Base-by-base conservation (phyloP, 257 asterid species). In the Primulina huaijiensis region DNA sequence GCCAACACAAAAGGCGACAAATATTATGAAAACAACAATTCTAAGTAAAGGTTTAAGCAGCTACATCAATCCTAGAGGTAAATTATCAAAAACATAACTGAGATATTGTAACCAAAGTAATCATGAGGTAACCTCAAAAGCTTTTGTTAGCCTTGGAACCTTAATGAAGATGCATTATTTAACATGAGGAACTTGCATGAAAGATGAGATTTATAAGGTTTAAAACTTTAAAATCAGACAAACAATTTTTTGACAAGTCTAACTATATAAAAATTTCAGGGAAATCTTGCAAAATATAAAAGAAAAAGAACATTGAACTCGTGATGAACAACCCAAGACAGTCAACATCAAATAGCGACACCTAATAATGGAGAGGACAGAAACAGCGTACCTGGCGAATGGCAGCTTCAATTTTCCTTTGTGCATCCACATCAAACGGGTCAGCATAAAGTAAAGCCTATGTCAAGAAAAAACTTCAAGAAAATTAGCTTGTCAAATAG, bases 401-500 rank as follows among this genome's bases (percentile, higher is more conserved):
- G 20, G 96, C 81, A 4, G 84, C 97, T 84, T 94, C 99, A 72
- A 94, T 94, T 81, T 91, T 94, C 90, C 69, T 94, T 71, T 94
- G 99, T 71, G 97, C 95, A 81, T 94, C 99, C 33, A 91, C 95
- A 75, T 94, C 99, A 81, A 94, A 91, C 69, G 99, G 99, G 87
- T 94, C 99, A 21, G 99, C 97, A 81, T 89, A 85, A 64, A 83
- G 96, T 68, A 94, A 85, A 71, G 96, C 97, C 99, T 89, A 68
- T 57, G 65, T 57, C 71, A 53, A 71, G 23, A 31, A 29, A 80
- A 64, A 61, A 34, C 43, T 21, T 12, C 11, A 33, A 67, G 63
- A 68, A 64, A 62, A 70, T 60, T 62, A 72, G 66, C 46, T 52
- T 61, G 68, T 6, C 50, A 11, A n/a, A 59, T 62, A 31, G 16